phyloP scores from a whole-genome alignment of 768 basidiomycete species.

The Plicaturopsis crispa region DNA sequence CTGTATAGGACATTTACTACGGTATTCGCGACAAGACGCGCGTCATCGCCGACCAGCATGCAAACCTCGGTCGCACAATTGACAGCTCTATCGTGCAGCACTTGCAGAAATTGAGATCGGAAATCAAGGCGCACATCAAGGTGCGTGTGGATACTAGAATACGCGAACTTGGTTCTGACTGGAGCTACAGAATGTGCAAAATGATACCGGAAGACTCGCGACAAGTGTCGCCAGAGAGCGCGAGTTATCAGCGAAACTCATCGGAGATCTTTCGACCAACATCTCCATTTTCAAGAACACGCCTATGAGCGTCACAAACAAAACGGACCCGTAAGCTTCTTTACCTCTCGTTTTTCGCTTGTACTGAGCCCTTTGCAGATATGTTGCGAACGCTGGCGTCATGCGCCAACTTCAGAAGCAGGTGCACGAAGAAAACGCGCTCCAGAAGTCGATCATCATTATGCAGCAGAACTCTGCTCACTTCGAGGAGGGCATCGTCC shows the following conservation, averaged over 20 bases:
- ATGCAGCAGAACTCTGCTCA: conserved; percentile 97
- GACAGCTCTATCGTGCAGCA: conserved; percentile 98
- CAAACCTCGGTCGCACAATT: conserved; percentile 92
- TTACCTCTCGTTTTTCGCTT: conserved; percentile 9
- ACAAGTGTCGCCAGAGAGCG: conserved; percentile 90
- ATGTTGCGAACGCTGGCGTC: conserved; percentile 65
- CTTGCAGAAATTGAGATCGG: conserved; percentile 86
- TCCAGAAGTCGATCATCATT: conserved; percentile 96
- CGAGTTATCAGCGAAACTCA: conserved; percentile 75
- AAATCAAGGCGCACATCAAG: conserved; percentile 98
- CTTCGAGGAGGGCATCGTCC: conserved; percentile 95
- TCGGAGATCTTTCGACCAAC: conserved; percentile 79
- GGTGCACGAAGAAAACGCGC: conserved; percentile 94
- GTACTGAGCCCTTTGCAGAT: conserved; percentile 27
- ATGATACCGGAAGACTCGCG: conserved; percentile 90
- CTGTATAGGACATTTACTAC: conserved; percentile 79
- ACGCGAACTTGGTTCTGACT: neutral
- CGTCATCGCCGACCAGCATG: conserved; percentile 90
- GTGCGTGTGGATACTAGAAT: conserved; percentile 27
- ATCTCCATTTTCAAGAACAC: conserved; percentile 95
- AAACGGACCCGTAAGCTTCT: conserved; percentile 70
- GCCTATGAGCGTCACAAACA: conserved; percentile 75
- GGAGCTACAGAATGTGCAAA: conserved; percentile 74
- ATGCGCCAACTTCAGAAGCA: conserved; percentile 80
- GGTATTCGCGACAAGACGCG: conserved; percentile 90